Percentiles rank a stretch among this genome's conserved stretches.
These are phyloP conservation scores for Aspergillus eucalypticola DNA, from an alignment of 2,329 filamentous ascomycete genomes.

Conservation along the genomic window DNA sequence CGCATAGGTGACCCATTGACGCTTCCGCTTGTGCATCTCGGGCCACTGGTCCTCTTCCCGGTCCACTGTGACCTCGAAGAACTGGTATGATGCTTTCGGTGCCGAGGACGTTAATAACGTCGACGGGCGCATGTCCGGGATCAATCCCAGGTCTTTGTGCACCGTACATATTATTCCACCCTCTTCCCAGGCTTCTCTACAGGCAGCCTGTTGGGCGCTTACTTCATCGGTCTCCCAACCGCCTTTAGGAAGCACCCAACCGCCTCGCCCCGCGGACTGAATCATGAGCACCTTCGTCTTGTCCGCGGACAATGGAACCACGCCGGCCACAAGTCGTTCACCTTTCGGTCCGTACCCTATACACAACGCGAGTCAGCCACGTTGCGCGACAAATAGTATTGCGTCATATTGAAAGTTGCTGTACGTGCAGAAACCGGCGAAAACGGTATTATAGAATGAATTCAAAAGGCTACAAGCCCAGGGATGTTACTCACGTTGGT, in stretches of 20 bases:
- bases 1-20: conserved; percentile 84
- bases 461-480: conserved; percentile 25
- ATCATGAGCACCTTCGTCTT: conserved; percentile 89
- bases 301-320: conserved; percentile 85
- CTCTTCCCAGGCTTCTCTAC: conserved; percentile 95
- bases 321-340: conserved; percentile 90
- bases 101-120: conserved; percentile 57
- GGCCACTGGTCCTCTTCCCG: conserved; percentile 88
- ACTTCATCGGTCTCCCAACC: conserved; percentile 96
- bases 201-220: conserved; percentile 78
- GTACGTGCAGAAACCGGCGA: conserved; percentile 1
- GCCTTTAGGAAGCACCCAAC: conserved; percentile 96
- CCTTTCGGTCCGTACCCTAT: conserved; percentile 88
- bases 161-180: conserved; percentile 86
- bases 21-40: conserved; percentile 85
- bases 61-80: conserved; percentile 80
- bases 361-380: conserved; percentile 22
- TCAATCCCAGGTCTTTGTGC: conserved; percentile 80
- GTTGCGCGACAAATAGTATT: conserved; percentile 4
- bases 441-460: neutral
- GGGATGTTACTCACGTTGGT: conserved; percentile 48
- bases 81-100: conserved; percentile 65
- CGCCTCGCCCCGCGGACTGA: conserved; percentile 84
- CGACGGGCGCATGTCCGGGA: conserved; percentile 72
- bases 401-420: neutral